phyloP scores from a whole-genome alignment of 2,329 filamentous ascomycete genomes.

The Hymenoscyphus repandus region DNA sequence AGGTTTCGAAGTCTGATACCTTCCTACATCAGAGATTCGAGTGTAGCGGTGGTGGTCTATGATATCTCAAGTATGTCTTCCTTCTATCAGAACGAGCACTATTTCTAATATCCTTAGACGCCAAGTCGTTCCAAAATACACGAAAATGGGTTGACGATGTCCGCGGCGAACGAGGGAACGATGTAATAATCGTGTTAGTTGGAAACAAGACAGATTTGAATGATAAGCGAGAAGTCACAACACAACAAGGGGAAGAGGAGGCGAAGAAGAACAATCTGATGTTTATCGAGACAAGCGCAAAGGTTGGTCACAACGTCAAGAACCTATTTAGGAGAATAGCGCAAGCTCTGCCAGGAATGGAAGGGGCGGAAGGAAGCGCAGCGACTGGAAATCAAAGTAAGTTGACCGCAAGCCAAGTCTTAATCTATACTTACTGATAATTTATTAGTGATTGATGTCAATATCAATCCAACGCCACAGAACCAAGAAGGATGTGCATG shows the following conservation, averaged over 20 bases:
- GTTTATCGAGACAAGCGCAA: constrained; percentile 98
- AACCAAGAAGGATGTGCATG: constrained; percentile 71
- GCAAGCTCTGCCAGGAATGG: constrained; percentile 95
- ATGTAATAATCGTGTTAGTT: constrained; percentile 97
- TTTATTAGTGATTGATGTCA: constrained; percentile 80
- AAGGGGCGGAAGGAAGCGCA: constrained; percentile 75
- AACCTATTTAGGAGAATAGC: constrained; percentile 96
- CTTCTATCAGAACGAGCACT: neutral
- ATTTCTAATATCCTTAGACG: constrained; percentile 48
- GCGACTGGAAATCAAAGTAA: constrained; percentile 72
- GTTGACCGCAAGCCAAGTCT: constrained; percentile 33
- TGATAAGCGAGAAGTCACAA: constrained; percentile 96
- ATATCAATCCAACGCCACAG: constrained; percentile 67
- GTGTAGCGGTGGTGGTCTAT: constrained; percentile 96
- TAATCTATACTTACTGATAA: constrained; percentile 21
- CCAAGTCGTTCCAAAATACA: constrained; percentile 97
- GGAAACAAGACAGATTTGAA: constrained; percentile 99
- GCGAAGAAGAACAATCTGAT: constrained; percentile 97
- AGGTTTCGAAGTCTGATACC: constrained; percentile 95
- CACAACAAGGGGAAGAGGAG: constrained; percentile 93
- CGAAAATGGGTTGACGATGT: constrained; percentile 99
- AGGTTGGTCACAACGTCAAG: constrained; percentile 97
- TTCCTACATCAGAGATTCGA: constrained; percentile 97
- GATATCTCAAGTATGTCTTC: constrained; percentile 75
- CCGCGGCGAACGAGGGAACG: constrained; percentile 90